These are phyloP conservation scores for Luzula sylvatica DNA, from an alignment of 176 grass and related monocot genomes.

Conservation along the genomic window DNA sequence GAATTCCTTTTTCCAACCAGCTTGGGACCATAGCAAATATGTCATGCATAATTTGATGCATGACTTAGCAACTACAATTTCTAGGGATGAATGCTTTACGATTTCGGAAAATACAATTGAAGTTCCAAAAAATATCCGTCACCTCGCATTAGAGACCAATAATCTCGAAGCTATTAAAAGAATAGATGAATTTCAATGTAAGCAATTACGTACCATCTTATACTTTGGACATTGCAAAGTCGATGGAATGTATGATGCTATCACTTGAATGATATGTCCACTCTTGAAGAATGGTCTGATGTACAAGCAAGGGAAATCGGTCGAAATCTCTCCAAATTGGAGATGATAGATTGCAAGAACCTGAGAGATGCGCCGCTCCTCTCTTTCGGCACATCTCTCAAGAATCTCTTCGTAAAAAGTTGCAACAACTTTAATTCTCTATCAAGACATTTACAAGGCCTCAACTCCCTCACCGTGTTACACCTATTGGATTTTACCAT, in stretches of 20 bases:
- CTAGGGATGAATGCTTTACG: slow-evolving; percentile 30
- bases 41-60: slow-evolving; percentile 42
- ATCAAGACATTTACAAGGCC: background rate
- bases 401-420: background rate
- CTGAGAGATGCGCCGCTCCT: background rate
- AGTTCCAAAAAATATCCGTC: slow-evolving; percentile 27
- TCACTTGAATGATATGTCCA: slow-evolving; percentile 21
- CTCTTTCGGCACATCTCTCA: slow-evolving; percentile 3
- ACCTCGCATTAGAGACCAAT: slow-evolving; percentile 32
- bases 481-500: background rate
- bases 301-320: background rate
- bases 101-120: background rate
- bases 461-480: no score
- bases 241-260: slow-evolving; percentile 11
- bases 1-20: slow-evolving; percentile 38
- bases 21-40: slow-evolving; percentile 13
- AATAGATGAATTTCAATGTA: slow-evolving; percentile 10
- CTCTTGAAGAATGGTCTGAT: slow-evolving; percentile 16
- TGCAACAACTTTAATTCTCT: background rate
- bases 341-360: background rate
- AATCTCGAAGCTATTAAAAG: slow-evolving; percentile 13
- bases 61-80: slow-evolving; percentile 37
- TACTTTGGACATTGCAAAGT: slow-evolving; percentile 16
- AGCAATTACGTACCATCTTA: slow-evolving; percentile 30
- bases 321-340: background rate